These are phyloP conservation scores for Diaporthe ampelina DNA, from an alignment of 2,329 filamentous ascomycete genomes.

Conservation along the genomic window DNA sequence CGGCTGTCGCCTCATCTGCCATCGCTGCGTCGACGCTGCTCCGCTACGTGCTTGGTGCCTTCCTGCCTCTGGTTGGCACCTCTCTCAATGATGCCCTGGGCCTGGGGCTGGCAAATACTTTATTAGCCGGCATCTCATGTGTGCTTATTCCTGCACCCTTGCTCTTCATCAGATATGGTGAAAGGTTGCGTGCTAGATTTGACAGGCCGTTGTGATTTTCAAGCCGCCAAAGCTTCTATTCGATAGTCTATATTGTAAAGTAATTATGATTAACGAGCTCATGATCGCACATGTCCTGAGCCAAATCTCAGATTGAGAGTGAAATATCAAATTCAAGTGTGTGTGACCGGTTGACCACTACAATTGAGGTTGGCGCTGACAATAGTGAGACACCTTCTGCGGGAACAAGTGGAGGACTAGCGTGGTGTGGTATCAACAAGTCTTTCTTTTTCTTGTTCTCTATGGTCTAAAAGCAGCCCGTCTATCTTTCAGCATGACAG, in stretches of 20 bases:
- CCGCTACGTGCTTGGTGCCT: neutral
- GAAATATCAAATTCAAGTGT: neutral
- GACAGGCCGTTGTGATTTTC: neutral
- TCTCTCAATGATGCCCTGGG: slow-evolving; percentile 10
- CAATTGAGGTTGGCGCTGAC: neutral
- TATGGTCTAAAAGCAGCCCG: slow-evolving; percentile 30
- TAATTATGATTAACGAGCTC: neutral
- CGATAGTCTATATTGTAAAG: neutral
- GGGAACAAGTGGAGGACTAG: neutral
- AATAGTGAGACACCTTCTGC: too few relatives aligned
- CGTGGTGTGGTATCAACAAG: slow-evolving; percentile 1
- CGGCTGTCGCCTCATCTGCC: slow-evolving; percentile 21
- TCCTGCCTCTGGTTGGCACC: slow-evolving; percentile 28
- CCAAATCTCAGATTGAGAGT: neutral
- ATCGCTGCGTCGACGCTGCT: slow-evolving; percentile 36
- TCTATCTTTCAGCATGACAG: slow-evolving; percentile 20
- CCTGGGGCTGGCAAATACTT: slow-evolving; percentile 6
- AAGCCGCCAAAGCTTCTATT: too few relatives aligned
- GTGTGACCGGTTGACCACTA: neutral
- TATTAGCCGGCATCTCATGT: slow-evolving; percentile 11
- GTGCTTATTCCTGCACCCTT: slow-evolving; percentile 1
- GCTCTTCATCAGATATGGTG: slow-evolving; percentile 18
- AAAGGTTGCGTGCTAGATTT: neutral
- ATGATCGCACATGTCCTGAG: neutral
- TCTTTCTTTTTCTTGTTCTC: neutral